phyloP scores from a whole-genome alignment of 495 filamentous ascomycete genomes.

The Xanthoparmelia taractica region DNA sequence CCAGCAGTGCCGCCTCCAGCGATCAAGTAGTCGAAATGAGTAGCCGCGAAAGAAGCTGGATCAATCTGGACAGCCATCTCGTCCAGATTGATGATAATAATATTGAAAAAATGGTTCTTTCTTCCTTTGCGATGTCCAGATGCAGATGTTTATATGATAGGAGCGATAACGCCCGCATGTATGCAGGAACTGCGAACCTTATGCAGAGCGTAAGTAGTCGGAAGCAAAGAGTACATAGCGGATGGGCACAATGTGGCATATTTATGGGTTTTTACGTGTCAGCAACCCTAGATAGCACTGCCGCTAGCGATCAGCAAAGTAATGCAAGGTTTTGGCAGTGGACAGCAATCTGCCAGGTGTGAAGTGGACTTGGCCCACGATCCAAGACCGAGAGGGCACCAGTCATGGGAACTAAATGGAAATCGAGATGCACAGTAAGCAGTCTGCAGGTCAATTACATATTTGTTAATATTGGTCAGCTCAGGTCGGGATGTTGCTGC shows the following conservation, averaged over 20 bases:
- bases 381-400: neutral
- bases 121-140: neutral
- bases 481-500: neutral
- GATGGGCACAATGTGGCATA: neutral
- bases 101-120: neutral
- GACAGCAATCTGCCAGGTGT: neutral
- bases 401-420: neutral
- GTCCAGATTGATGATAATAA: neutral
- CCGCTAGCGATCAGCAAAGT: neutral
- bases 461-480: neutral
- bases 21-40: slow-evolving; percentile 30
- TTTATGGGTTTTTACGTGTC: neutral
- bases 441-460: neutral
- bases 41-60: slow-evolving; percentile 10
- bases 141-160: neutral
- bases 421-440: neutral
- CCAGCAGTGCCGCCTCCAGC: slow-evolving; percentile 36
- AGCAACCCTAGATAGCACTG: neutral
- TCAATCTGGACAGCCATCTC: slow-evolving; percentile 11
- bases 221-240: neutral
- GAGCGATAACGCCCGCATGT: neutral
- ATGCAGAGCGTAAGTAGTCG: neutral
- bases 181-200: neutral
- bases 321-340: neutral
- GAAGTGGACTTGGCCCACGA: neutral